These are phyloP conservation scores for Gonium pectorale DNA, from an alignment of 139 green algal species.

Conservation along the genomic window DNA sequence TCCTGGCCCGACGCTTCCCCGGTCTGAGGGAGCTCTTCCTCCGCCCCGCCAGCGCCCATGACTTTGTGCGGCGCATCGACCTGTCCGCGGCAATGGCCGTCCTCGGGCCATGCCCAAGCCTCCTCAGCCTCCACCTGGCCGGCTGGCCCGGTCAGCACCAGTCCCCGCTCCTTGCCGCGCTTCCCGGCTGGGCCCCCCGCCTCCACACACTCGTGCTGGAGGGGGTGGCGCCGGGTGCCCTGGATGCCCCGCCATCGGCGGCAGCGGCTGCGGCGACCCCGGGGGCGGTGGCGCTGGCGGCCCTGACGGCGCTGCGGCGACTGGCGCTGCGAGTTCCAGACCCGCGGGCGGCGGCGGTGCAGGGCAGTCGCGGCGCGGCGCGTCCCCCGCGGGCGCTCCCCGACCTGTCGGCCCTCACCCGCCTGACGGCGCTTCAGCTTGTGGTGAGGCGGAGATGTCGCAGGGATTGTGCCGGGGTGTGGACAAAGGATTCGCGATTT, in stretches of 20 bases:
- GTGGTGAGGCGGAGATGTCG: background rate
- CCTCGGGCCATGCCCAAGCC: background rate
- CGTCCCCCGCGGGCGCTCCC: background rate
- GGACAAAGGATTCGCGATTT: too few relatives aligned
- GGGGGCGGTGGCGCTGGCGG: background rate
- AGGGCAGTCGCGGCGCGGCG: too few relatives aligned
- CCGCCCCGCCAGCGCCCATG: background rate
- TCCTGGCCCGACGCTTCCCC: background rate
- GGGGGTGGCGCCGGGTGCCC: background rate
- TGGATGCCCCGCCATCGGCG: background rate
- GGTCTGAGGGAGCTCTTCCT: background rate
- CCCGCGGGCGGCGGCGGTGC: too few relatives aligned
- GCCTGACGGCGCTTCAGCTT: slow-evolving; percentile 13
- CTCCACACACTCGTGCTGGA: background rate
- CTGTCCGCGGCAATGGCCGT: background rate
- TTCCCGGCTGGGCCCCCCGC: background rate
- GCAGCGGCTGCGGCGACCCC: background rate
- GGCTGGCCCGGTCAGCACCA: background rate
- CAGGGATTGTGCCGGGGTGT: too few relatives aligned
- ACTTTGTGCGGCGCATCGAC: slow-evolving; percentile 1
- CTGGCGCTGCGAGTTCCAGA: slow-evolving; percentile 2
- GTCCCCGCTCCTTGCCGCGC: background rate
- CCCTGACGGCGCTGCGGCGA: background rate
- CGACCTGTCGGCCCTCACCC: slow-evolving; percentile 1
- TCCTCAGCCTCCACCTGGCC: background rate